Conservation (phyloP, 2,329 filamentous ascomycete genomes). For the Trichothecium sympodiale region DNA sequence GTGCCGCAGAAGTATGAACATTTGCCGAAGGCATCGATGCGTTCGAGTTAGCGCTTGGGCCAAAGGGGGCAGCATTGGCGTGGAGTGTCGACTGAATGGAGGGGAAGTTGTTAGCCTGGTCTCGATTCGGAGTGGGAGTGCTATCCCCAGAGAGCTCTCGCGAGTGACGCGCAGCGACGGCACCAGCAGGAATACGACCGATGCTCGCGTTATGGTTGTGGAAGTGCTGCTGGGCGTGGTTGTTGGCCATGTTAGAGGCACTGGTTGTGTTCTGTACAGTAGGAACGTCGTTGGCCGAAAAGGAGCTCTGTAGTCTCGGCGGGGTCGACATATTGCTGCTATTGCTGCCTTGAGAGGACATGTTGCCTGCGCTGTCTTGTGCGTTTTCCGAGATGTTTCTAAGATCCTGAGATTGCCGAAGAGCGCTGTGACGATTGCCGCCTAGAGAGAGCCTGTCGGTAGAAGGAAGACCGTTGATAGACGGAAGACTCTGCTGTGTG, state of each 20-base stretch:
- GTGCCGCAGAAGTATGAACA: constrained; percentile 13
- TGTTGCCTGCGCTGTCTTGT: constrained; percentile 22
- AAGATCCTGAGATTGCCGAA: constrained; percentile 48
- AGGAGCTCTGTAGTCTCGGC: constrained; percentile 74
- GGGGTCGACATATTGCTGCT: constrained; percentile 43
- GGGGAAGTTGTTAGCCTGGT: constrained; percentile 38
- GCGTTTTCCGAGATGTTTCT: constrained; percentile 37
- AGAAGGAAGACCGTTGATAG: constrained; percentile 27
- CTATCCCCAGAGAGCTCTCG: constrained; percentile 55
- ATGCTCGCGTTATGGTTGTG: constrained; percentile 76
- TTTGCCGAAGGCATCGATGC: constrained; percentile 14
- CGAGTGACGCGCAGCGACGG: constrained; percentile 56
- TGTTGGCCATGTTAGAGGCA: constrained; percentile 36
- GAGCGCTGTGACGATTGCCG: constrained; percentile 31
- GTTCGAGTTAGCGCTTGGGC: constrained; percentile 36
- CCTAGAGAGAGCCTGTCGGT: constrained; percentile 35
- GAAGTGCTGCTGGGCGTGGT: constrained; percentile 51
- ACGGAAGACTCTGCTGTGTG: constrained; percentile 48
- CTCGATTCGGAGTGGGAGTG: constrained; percentile 26
- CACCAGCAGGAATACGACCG: constrained; percentile 63
- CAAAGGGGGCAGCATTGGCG: constrained; percentile 69
- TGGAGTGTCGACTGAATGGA: constrained; percentile 66
- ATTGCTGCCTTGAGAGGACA: constrained; percentile 36
- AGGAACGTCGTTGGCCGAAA: constrained; percentile 80
- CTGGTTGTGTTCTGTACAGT: constrained; percentile 63